These are phyloP conservation scores for Maudiozyma saulgeensis DNA, from an alignment of 805 yeast genomes.

Conservation along the genomic window DNA sequence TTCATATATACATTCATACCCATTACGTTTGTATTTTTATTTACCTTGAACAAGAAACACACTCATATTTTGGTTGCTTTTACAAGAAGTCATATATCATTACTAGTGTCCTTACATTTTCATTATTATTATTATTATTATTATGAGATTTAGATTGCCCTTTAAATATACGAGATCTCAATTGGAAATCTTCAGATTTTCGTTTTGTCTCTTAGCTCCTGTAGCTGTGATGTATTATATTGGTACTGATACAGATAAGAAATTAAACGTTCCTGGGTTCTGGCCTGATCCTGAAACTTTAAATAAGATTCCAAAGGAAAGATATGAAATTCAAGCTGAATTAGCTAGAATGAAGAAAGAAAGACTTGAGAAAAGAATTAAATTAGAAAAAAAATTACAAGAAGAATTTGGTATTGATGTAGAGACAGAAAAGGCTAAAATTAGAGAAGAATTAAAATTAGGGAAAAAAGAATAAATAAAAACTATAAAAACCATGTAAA, in stretches of 20 bases:
- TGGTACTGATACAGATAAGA: constrained; percentile 81
- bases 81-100: no score
- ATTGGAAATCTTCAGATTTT: constrained; percentile 51
- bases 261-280: constrained; percentile 84
- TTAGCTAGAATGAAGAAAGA: constrained; percentile 78
- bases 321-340: constrained; percentile 84
- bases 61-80: no score
- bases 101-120: no score
- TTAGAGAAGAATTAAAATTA: constrained; percentile 4
- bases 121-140: neutral
- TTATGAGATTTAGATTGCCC: constrained; percentile 14
- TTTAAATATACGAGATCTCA: constrained; percentile 39
- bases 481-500: no score
- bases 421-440: constrained; percentile 34
- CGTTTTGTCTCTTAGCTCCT: constrained; percentile 79
- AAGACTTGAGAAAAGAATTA: constrained; percentile 59
- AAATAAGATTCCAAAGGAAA: constrained; percentile 87
- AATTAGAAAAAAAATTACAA: constrained; percentile 61
- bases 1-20: no score
- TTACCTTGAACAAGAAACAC: no score
- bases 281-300: constrained; percentile 95
- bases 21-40: no score
- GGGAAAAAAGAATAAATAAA: neutral
- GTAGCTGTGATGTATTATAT: constrained; percentile 88
- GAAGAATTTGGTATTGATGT: constrained; percentile 55